phyloP scores from a whole-genome alignment of 768 basidiomycete genomes.

The Leccinum sublutescens region DNA sequence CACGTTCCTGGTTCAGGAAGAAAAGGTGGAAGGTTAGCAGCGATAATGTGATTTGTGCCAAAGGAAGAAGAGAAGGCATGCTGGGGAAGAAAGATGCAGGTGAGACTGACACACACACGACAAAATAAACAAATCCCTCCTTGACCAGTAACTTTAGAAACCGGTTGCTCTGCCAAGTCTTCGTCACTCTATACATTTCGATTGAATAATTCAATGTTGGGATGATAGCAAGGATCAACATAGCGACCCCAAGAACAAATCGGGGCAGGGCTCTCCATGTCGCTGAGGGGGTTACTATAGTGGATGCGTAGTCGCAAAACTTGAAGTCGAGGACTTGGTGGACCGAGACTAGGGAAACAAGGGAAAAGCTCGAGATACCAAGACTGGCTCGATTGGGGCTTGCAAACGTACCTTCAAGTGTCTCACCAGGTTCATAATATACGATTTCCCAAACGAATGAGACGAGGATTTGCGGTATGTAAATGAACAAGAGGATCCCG shows the following conservation, averaged over 20 bases:
- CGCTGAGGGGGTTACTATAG: neutral
- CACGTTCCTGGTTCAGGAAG: neutral
- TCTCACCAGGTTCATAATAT: neutral
- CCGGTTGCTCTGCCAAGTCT: neutral
- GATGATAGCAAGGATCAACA: neutral
- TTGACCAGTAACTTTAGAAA: neutral
- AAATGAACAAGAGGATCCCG: neutral
- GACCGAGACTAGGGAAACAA: neutral
- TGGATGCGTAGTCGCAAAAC: neutral
- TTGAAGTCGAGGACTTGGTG: neutral
- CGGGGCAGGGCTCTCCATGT: neutral
- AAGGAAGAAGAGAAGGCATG: neutral
- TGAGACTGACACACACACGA: neutral
- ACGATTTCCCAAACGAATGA: neutral
- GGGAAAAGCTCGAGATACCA: neutral
- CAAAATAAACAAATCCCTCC: neutral
- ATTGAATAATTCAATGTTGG: neutral
- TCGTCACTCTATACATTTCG: neutral
- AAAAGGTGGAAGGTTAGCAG: neutral
- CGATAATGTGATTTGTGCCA: no score
- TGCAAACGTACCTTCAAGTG: neutral
- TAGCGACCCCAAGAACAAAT: neutral
- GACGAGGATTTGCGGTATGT: neutral
- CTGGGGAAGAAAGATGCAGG: neutral
- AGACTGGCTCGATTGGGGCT: neutral